phyloP scores from a whole-genome alignment of 1,284 basidiomycete species.

The Chalciporus sp. region DNA sequence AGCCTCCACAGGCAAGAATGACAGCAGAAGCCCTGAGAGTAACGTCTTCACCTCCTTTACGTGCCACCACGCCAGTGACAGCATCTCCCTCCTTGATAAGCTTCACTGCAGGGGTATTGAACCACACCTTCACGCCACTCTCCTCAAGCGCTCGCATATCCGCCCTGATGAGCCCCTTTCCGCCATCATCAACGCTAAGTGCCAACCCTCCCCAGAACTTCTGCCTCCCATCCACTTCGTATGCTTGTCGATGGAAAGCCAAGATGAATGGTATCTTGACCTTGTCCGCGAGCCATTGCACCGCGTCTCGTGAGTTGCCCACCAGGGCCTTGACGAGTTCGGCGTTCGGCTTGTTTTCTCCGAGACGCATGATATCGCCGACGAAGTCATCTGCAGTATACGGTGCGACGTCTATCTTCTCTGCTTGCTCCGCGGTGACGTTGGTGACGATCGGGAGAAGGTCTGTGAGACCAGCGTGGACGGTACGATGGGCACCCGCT shows the following conservation, averaged over 20 bases:
- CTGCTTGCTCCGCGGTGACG: slow-evolving; percentile 44
- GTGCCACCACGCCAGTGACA: slow-evolving; percentile 49
- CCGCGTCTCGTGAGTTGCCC: slow-evolving; percentile 53
- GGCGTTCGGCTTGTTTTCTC: slow-evolving; percentile 49
- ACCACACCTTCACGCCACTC: slow-evolving; percentile 58
- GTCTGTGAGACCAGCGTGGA: slow-evolving; percentile 58
- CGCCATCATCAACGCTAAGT: slow-evolving; percentile 59
- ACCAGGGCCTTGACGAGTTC: slow-evolving; percentile 55
- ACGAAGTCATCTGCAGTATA: slow-evolving; percentile 58
- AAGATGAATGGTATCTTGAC: slow-evolving; percentile 59
- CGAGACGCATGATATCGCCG: slow-evolving; percentile 61
- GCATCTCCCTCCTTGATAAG: slow-evolving; percentile 42
- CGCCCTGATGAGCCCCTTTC: slow-evolving; percentile 66
- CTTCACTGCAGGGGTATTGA: slow-evolving; percentile 49
- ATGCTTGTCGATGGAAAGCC: slow-evolving; percentile 67
- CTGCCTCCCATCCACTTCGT: slow-evolving; percentile 59
- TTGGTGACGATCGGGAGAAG: slow-evolving; percentile 57
- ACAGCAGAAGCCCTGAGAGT: slow-evolving; percentile 46
- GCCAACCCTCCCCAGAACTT: slow-evolving; percentile 73
- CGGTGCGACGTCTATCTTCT: slow-evolving; percentile 57
- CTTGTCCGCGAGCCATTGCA: slow-evolving; percentile 55
- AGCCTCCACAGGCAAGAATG: slow-evolving; percentile 66
- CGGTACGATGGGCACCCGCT: slow-evolving; percentile 64
- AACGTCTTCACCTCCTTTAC: slow-evolving; percentile 39
- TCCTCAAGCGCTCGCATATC: slow-evolving; percentile 52